A percentile compares a stretch with the other conserved stretches of the same genome.
phyloP scores from a whole-genome alignment of 495 filamentous ascomycete genomes.

The Rusavskia elegans region DNA sequence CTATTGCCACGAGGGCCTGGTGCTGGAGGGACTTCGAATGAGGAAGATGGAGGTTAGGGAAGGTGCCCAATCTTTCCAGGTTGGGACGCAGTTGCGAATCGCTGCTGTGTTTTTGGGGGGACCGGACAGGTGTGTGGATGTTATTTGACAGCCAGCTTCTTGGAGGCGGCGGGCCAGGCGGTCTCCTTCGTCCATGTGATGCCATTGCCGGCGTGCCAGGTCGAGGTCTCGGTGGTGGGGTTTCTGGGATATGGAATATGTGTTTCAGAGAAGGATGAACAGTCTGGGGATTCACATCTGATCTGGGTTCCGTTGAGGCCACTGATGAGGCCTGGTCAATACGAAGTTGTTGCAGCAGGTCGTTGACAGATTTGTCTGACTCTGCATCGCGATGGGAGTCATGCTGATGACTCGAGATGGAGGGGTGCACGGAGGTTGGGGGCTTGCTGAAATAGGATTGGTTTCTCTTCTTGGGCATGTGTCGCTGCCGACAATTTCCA shows the following conservation, averaged over 20 bases:
- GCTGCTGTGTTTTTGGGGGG: background rate
- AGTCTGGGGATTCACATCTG: slow-evolving; percentile 20
- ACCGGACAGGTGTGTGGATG: slow-evolving; percentile 7
- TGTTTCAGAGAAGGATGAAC: slow-evolving; percentile 39
- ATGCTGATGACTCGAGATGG: background rate
- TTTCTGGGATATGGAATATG: slow-evolving; percentile 56
- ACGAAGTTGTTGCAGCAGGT: slow-evolving; percentile 32
- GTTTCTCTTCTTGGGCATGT: slow-evolving; percentile 1
- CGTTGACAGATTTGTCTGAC: slow-evolving; percentile 25
- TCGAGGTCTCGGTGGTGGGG: slow-evolving; percentile 48
- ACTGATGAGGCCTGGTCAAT: slow-evolving; percentile 19
- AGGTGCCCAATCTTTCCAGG: slow-evolving; percentile 22
- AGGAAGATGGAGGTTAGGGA: slow-evolving; percentile 31
- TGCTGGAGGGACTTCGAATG: slow-evolving; percentile 37
- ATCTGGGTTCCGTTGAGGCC: slow-evolving; percentile 8
- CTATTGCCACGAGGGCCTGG: slow-evolving; percentile 41
- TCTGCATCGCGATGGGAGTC: background rate
- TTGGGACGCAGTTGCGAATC: slow-evolving; percentile 8
- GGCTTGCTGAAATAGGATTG: background rate
- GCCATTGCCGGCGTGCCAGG: slow-evolving; percentile 26
- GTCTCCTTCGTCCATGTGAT: slow-evolving; percentile 29
- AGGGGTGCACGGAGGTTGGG: background rate
- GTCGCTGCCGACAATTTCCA: background rate
- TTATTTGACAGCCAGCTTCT: slow-evolving; percentile 45
- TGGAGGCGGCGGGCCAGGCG: slow-evolving; percentile 55